phyloP scores from a whole-genome alignment of 1,284 basidiomycete species.

The Puccinia novopanici region DNA sequence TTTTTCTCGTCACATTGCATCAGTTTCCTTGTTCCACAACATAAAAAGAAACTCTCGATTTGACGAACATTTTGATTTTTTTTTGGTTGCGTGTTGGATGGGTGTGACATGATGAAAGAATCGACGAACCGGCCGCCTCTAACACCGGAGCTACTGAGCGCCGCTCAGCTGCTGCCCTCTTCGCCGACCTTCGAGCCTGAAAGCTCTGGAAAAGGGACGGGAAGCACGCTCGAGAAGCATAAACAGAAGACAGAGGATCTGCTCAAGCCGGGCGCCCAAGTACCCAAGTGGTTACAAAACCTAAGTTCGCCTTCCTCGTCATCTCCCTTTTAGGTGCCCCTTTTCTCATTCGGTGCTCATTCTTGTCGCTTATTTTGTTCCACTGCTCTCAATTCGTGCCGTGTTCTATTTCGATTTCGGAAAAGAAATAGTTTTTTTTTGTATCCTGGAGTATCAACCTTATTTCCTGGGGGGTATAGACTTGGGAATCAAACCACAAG shows the following conservation, averaged over 20 bases:
- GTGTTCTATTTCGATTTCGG: background rate
- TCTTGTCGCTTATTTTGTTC: background rate
- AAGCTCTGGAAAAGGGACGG: slow-evolving; percentile 41
- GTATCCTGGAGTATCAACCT: background rate
- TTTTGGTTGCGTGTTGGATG: background rate
- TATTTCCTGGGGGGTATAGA: background rate
- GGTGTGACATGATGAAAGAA: background rate
- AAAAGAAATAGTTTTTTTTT: slow-evolving; percentile 2
- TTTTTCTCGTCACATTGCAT: background rate
- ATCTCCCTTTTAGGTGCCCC: background rate
- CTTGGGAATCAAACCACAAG: background rate
- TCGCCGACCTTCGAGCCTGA: slow-evolving; percentile 60
- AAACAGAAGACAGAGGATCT: slow-evolving; percentile 53
- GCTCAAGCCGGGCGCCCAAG: slow-evolving; percentile 54
- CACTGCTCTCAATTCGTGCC: background rate
- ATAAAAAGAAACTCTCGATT: background rate
- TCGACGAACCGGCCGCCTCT: slow-evolving; percentile 67
- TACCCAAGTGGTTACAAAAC: slow-evolving; percentile 66
- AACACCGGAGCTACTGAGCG: slow-evolving; percentile 64
- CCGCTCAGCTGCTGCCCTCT: slow-evolving; percentile 68
- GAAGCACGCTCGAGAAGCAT: slow-evolving; percentile 41
- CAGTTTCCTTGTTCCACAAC: background rate
- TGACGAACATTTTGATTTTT: background rate
- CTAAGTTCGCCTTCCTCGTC: background rate
- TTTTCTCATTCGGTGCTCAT: background rate